These are phyloP conservation scores for Spergularia bocconei DNA, from an alignment of 148 eudicot species.

Conservation along the genomic window DNA sequence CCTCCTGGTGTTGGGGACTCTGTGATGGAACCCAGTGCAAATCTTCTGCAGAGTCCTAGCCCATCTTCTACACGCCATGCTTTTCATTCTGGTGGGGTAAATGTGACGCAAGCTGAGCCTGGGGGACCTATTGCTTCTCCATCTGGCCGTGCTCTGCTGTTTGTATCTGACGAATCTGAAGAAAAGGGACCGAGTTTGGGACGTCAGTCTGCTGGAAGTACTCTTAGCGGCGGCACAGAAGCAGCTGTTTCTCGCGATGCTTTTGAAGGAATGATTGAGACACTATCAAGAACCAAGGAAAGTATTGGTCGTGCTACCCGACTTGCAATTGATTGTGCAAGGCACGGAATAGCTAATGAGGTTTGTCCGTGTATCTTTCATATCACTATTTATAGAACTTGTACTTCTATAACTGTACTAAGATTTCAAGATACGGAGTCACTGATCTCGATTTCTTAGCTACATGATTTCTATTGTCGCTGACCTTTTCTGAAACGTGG, in stretches of 20 bases:
- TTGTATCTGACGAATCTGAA: conserved; percentile 51
- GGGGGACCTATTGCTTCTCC: conserved; percentile 50
- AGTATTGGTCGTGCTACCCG: conserved; percentile 99
- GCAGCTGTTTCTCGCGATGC: conserved; percentile 99
- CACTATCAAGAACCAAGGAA: conserved; percentile 94
- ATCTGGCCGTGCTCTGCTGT: conserved; percentile 30
- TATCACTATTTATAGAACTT: not conserved
- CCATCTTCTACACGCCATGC: conserved; percentile 42
- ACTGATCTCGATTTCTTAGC: not conserved
- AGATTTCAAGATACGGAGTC: not conserved
- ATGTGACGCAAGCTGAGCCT: conserved; percentile 30
- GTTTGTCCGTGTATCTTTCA: conserved; percentile 34
- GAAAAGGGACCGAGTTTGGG: conserved; percentile 59
- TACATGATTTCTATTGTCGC: not conserved
- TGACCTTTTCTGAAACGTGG: not conserved
- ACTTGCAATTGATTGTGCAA: conserved; percentile 97
- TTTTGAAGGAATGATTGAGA: conserved; percentile 99
- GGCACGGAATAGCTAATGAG: conserved; percentile 93
- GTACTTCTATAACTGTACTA: not conserved
- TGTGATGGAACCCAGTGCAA: conserved; percentile 24
- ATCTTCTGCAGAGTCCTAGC: conserved; percentile 45
- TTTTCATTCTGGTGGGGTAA: conserved; percentile 36
- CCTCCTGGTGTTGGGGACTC: conserved; percentile 33
- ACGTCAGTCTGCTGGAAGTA: conserved; percentile 47
- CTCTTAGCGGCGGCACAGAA: conserved; percentile 89